Evolutionary conservation across 2,329 filamentous ascomycete genomes (phyloP), one percentile per base, ranked within the genome.

Genomic region (Colletotrichum limetticola): DNA sequence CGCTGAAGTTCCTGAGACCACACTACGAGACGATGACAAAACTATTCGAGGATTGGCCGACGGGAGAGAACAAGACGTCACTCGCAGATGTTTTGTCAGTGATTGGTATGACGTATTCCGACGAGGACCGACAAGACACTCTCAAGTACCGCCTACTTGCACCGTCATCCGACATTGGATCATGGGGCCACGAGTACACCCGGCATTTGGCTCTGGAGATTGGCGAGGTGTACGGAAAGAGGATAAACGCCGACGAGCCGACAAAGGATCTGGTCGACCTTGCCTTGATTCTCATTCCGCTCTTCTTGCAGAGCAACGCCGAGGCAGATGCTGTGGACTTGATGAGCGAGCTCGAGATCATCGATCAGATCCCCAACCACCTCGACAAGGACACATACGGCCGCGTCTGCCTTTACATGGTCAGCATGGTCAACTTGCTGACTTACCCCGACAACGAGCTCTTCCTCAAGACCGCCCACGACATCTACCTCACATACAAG

Each of bases 131-230:
- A 82, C 91, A 97, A 84, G 97, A 99, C 83, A 98, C 97, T 62
- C 90, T 99, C 79, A 98, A 98, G 85, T 99, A 97, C 86, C 92
- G 97, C 76, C 89, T 99, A 64, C 89, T 98, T 74, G 93, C 96
- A 46, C 95, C 95, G 35, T 94, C 95, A 52, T 92, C 95, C 82
- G 97, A 99, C 83, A 95, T 99, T 79, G 94, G 92, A 70, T 98
- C 96, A 6, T 99, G 97, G 97, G 97, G 97, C 72, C 97, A 99
- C 82, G 97, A 99, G 88, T 99, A 99, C 83, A 95, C 97, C 80
- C 91, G 97, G 75, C 97, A 99, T 85, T 88, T 99, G 76, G 96
- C 97, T 30, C 87, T 99, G 74, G 96, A 99, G 85, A 97, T 99
- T 76, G 97, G 97, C 68, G 93, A 97, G 83, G 96, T 98, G 76